Conservation (phyloP, 805 yeast species). For the Barnettozyma siamensis region DNA sequence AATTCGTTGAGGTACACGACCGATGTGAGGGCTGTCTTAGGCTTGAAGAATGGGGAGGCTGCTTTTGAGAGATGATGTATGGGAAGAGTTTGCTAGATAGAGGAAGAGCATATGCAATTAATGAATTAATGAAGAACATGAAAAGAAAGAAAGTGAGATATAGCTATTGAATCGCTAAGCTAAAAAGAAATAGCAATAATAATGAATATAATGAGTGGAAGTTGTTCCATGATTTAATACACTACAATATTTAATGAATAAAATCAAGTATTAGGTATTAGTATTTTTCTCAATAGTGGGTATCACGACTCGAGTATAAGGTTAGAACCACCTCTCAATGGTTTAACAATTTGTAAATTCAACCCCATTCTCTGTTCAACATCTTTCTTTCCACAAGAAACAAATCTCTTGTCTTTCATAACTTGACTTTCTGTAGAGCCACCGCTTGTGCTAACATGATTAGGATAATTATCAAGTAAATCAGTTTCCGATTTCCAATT, state of each 20-base stretch:
- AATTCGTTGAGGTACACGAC: conserved; percentile 71
- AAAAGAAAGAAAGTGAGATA: not conserved
- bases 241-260: too few species aligned
- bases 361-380: conserved; percentile 35
- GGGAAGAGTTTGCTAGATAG: too few species aligned
- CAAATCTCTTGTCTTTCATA: not conserved
- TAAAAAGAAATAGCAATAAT: too few species aligned
- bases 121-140: conserved; percentile 1
- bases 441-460: conserved; percentile 4
- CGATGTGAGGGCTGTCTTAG: conserved; percentile 75
- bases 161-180: not conserved
- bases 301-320: conserved; percentile 6
- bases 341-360: conserved; percentile 56
- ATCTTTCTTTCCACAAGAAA: not conserved
- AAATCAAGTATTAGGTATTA: not conserved
- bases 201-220: too few species aligned
- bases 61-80: conserved; percentile 43
- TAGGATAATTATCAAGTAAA: not conserved
- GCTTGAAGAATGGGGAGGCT: conserved; percentile 68
- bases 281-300: not conserved
- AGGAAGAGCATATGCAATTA: not conserved
- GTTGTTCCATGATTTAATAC: too few species aligned
- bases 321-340: conserved; percentile 40
- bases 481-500: not conserved
- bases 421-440: conserved; percentile 1